These are phyloP conservation scores for Noccaea bulbosa DNA, from an alignment of 345 rosid genomes.

Conservation along the genomic window DNA sequence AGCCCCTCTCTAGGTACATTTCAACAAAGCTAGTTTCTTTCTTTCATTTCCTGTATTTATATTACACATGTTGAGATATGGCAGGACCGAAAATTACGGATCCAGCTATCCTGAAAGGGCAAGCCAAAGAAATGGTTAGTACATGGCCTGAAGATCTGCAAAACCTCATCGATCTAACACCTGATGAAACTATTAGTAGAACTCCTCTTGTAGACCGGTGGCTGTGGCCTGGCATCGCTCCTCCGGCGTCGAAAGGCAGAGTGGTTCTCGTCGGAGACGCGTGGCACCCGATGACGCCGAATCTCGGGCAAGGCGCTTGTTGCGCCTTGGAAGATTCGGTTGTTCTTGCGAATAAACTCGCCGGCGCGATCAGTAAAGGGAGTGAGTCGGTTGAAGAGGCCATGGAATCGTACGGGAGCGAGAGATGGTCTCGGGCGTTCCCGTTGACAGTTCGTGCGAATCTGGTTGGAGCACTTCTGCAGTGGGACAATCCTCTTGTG, in stretches of 20 bases:
- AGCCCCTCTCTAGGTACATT: constrained; percentile 71
- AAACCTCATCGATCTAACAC: constrained; percentile 62
- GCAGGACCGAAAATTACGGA: constrained; percentile 80
- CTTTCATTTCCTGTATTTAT: neutral
- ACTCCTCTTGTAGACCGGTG: constrained; percentile 88
- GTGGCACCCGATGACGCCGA: constrained; percentile 98
- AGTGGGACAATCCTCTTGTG: constrained; percentile 82
- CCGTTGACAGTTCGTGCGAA: constrained; percentile 77
- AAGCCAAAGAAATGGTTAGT: constrained; percentile 63
- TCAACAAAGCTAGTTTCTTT: neutral
- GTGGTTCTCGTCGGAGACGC: constrained; percentile 87
- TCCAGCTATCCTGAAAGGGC: constrained; percentile 61
- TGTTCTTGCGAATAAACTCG: constrained; percentile 71
- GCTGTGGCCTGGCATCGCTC: constrained; percentile 77
- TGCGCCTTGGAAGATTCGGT: constrained; percentile 89
- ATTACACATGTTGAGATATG: neutral
- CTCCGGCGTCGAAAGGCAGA: constrained; percentile 64
- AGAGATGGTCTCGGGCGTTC: constrained; percentile 78
- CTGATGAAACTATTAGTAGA: constrained; percentile 70
- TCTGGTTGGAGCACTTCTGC: constrained; percentile 78
- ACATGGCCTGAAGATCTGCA: constrained; percentile 71
- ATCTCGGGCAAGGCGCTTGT: constrained; percentile 91
- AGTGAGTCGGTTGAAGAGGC: constrained; percentile 56
- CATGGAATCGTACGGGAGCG: constrained; percentile 64
- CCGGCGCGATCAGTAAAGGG: constrained; percentile 52